Percentiles rank a stretch among this genome's conserved stretches.
These are phyloP conservation scores for Leishmania tarentolae DNA, from an alignment of 208 protist species.

Conservation along the genomic window DNA sequence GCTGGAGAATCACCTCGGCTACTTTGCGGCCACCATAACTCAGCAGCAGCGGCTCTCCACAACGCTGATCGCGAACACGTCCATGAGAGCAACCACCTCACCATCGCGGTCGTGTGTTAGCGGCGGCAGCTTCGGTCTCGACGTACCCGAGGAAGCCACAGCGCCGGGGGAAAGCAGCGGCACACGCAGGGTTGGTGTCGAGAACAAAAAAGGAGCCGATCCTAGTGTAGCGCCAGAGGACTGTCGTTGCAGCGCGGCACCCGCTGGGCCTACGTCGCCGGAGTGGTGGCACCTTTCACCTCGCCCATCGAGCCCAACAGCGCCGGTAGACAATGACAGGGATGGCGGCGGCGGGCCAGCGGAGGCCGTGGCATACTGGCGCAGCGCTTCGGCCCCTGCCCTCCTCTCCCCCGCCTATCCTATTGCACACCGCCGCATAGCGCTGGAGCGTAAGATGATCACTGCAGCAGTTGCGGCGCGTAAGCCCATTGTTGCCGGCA, in stretches of 20 bases:
- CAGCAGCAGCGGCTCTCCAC: not conserved
- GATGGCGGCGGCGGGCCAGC: not conserved
- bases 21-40: conserved; percentile 19
- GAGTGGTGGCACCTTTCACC: conserved; percentile 24
- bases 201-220: not conserved
- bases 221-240: not conserved
- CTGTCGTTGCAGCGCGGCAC: not conserved
- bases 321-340: not conserved
- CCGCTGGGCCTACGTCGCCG: not conserved
- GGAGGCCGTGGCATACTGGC: conserved; percentile 5
- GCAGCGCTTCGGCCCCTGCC: not conserved
- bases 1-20: conserved; percentile 54
- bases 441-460: conserved; percentile 27
- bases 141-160: not conserved
- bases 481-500: not conserved
- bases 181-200: not conserved
- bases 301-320: not conserved
- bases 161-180: not conserved
- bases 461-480: not conserved
- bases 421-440: conserved; percentile 2
- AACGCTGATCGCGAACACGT: not conserved
- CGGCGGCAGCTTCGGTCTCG: not conserved
- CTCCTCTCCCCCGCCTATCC: conserved; percentile 19
- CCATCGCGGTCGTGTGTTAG: not conserved
- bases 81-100: not conserved